A percentile compares a stretch with the other conserved stretches of the same genome.
These are phyloP conservation scores for Lichina pygmaea DNA, from an alignment of 495 filamentous ascomycete genomes.

Conservation along the genomic window DNA sequence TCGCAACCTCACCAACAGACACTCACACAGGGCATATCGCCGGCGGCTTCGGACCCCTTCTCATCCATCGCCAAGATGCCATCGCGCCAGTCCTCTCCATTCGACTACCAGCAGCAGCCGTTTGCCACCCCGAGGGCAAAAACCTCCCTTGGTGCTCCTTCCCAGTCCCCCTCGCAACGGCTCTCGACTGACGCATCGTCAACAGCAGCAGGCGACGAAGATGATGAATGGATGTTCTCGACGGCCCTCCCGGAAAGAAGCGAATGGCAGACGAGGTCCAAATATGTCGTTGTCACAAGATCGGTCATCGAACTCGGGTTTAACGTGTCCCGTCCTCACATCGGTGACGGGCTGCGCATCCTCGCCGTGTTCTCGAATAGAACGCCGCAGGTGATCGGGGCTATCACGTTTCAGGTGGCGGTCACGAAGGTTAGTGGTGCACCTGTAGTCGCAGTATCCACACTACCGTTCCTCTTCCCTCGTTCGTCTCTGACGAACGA, in stretches of 20 bases:
- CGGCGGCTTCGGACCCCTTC: conserved; percentile 19
- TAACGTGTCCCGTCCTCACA: conserved; percentile 7
- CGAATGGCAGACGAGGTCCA: conserved; percentile 12
- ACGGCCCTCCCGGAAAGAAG: conserved; percentile 54
- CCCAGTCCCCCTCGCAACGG: conserved; percentile 7
- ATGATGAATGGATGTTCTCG: conserved; percentile 86
- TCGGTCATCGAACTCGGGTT: conserved; percentile 24
- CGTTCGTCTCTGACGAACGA: too few relatives aligned
- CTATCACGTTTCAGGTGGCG: conserved; percentile 74
- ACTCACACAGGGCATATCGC: conserved; percentile 27
- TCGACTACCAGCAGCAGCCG: conserved; percentile 14
- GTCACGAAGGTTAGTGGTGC: conserved; percentile 53
- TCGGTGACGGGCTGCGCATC: conserved; percentile 19
- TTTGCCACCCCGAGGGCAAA: neutral
- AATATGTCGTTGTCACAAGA: conserved; percentile 20
- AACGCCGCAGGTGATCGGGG: conserved; percentile 37
- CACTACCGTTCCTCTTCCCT: too few relatives aligned
- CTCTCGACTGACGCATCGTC: conserved; percentile 7
- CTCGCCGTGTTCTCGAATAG: conserved; percentile 52
- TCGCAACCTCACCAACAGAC: conserved; percentile 10
- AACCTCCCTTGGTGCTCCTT: conserved; percentile 2
- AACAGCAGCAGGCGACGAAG: conserved; percentile 22
- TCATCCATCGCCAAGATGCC: conserved; percentile 9
- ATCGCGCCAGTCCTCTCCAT: conserved; percentile 13
- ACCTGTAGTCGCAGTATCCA: neutral